Evolutionary conservation across 1,284 basidiomycete genomes (phyloP), one percentile per base, ranked within the genome.

Genomic region (Irpex sp.): DNA sequence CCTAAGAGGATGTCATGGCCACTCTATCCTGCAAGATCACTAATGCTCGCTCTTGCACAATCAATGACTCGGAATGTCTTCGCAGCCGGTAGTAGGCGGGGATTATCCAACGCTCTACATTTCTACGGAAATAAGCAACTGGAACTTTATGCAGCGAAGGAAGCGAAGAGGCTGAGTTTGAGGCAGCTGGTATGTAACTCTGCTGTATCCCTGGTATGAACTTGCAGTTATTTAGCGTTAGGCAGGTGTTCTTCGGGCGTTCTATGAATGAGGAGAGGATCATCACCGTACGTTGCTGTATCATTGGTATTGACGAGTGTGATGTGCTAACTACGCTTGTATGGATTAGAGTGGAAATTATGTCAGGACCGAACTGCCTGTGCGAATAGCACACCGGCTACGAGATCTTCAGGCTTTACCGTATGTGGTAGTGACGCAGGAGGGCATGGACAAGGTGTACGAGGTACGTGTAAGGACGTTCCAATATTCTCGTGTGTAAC

Each of bases 61-160:
- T 7, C 28, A 33, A 33, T 33, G 28, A 33, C 28, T 33, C 28
- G 28, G 28, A 33, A 33, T 3, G 3, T 3, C 28, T 33, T 33
- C 28, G 7, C 2, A 5, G 28, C 28, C 37, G 39, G 45, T 51
- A 37, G 28, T 39, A 39, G 21, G 59, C 49, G 51, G 57, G 39
- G 53, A 49, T 53, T 66, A 2, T 72, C 71, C 5, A 69, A 64
- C 21, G 68, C 71, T 2, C 61, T 68, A 5, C 89, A 92, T 67
- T 95, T 95, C 71, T 95, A 95, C 71, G 88, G 91, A 67, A 95
- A 94, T 69, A 83, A 83, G 67, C 90, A 92, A 59, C 77, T 95
- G 56, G 93, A 94, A 67, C 75, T 88, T 6, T 94, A 91, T 82
- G 92, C 92, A 1, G 81, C 86, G 35, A 88, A 83, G 68, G 82